These are phyloP conservation scores for Roridomyces roridus DNA, from an alignment of 768 basidiomycete genomes.

Conservation along the genomic window DNA sequence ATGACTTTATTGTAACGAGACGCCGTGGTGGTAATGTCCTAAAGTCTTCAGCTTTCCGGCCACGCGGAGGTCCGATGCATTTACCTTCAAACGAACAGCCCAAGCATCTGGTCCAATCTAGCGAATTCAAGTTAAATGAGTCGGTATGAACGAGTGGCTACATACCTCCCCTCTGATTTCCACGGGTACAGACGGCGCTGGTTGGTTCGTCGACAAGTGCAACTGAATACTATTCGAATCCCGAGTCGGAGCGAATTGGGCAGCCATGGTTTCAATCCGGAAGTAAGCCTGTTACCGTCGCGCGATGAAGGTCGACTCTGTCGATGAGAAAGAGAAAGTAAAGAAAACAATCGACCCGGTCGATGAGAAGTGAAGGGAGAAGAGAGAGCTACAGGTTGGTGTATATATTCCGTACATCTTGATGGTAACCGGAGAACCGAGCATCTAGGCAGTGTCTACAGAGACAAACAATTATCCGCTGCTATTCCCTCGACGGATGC, in stretches of 20 bases:
- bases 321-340: background rate
- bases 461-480: too few species aligned
- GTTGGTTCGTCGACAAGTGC: conserved; percentile 40
- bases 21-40: conserved; percentile 37
- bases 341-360: conserved; percentile 30
- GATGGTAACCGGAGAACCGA: too few species aligned
- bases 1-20: conserved; percentile 48
- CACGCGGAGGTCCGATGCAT: conserved; percentile 18
- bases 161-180: conserved; percentile 46
- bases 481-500: background rate
- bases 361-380: conserved; percentile 26
- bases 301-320: conserved; percentile 8
- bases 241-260: conserved; percentile 22
- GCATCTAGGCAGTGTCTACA: too few species aligned
- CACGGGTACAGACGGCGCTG: conserved; percentile 38
- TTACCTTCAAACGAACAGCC: conserved; percentile 41
- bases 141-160: background rate
- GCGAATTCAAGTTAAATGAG: background rate
- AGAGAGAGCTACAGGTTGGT: conserved; percentile 1
- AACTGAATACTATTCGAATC: conserved; percentile 29
- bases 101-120: conserved; percentile 52
- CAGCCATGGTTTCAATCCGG: conserved; percentile 18
- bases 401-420: background rate
- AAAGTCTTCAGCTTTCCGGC: too few species aligned
- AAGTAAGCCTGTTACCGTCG: conserved; percentile 22